Base-by-base conservation (phyloP, 805 yeast genomes). In the Candida maltosa region DNA sequence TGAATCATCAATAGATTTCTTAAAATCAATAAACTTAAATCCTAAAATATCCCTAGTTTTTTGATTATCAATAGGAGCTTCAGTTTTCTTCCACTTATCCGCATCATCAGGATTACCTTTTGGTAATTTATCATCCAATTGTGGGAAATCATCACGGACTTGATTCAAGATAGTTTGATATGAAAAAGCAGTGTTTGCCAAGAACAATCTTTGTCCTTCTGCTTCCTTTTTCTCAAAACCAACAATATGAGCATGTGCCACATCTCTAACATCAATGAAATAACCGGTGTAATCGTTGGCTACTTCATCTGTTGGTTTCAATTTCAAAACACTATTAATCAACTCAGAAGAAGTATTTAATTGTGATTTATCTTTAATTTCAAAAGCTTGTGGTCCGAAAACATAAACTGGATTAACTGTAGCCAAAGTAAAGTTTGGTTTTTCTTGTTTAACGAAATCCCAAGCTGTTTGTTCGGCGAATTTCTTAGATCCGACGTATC, bases 381-480 rank as follows among this genome's bases (percentile, higher is more conserved):
- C 71, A 32, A 44, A 71, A 16, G 39, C 32, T 35, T 49, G 58
- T 3, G 58, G 55, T 5, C 61, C 61, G 34, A 52, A 53, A 2
- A 53, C 58, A 34, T 35, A 54, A 16, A 39, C 37, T 11, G 61
- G 59, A 26, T 39, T 41, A 14, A 49, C 44, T 9, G 39, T 20
- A 8, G 41, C 35, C 5, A 46, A 15, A 11, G 36, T 38, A 21
- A 46, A 45, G 14, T 28, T 27, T 21, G 45, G 47, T 5, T 43
- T 39, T 29, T 43, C 41, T 7, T 29, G 31, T 21, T 65, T 46
- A 31, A 74, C 60, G n/a, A 60, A 68, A 4, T 73, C 68, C 80
- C 86, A 78, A 4, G 81, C 83, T 2, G 75, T 68, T 32, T 58
- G 54, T 49, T 80, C 86, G 16, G 83, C 82, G 39, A 70, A 69